Evolutionary conservation across 208 protist genomes (phyloP), one percentile per base, ranked within the genome.

Genomic region (Strigomonas oncopelti): DNA sequence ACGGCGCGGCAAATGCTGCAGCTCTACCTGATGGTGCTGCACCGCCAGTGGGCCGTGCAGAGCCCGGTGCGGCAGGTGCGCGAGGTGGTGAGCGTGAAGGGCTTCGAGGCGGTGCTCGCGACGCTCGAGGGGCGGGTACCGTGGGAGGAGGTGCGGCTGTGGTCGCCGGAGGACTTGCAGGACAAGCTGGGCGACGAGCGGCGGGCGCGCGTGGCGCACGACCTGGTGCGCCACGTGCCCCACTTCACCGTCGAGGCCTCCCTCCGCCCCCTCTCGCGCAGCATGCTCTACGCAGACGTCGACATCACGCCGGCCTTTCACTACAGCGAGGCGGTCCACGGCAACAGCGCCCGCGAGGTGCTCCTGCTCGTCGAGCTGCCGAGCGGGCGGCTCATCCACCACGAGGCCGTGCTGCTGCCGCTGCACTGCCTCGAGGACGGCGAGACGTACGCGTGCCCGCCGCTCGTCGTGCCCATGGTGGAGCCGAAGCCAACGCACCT

Each of bases 31-130:
- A 99, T 99, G 97, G 91, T 99, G 16, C 88, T 98, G 22, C 80
- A 95, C 34, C 89, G 95, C 28, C 97, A 99, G 86, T 99, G 99
- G 98, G 66, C 68, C 11, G 93, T 96, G 25, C 95, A 99, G 80
- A 93, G 86, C 16, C 96, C 96, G 42, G 75, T 97, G 65, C 87
- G 94, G 31, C 94, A 98, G 79, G 85, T 98, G 62, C 72, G 77
- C 27, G 61, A 81, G 45, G 62, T 77, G 14, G 36, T 99, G 28
- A 75, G 88, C 7, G 63, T 71, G 25, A 97, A 98, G 74, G 73
- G 72, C 62, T 90, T 88, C 70, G 68, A 75, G 25, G 69, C 78
- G 16, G 92, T 99, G 56, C 76, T 99, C 57, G 90, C 95, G 7
- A 80, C 88, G 56, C 71, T 99, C 0, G 98, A 99, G 83, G 80